Conservation (phyloP, 2,329 filamentous ascomycete genomes). For the Sphaerulina vaccinii region DNA sequence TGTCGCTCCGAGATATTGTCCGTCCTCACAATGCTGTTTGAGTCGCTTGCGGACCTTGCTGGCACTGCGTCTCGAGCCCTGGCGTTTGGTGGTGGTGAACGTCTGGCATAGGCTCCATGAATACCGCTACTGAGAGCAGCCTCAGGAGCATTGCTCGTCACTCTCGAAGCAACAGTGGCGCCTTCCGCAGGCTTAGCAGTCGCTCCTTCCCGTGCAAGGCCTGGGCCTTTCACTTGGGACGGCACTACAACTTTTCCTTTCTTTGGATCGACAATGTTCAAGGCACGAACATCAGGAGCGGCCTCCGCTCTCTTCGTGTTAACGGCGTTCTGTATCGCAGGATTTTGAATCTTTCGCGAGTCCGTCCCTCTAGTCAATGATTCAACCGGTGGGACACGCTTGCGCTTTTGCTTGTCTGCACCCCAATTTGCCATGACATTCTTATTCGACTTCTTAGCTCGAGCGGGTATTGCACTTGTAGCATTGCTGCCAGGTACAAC, state of each 20-base stretch:
- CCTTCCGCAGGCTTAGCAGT: neutral
- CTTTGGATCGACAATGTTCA: conserved; percentile 33
- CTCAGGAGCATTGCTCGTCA: neutral
- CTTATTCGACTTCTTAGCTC: conserved; percentile 12
- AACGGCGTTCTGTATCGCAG: conserved; percentile 26
- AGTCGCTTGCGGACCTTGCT: too few relatives aligned
- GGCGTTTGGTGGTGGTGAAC: conserved; percentile 12
- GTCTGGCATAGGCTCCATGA: conserved; percentile 13
- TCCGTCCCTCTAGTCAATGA: conserved; percentile 8
- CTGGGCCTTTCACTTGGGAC: neutral
- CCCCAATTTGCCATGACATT: conserved; percentile 22
- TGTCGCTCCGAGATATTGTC: neutral
- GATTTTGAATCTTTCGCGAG: conserved; percentile 23
- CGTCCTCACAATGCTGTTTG: neutral
- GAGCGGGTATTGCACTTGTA: neutral
- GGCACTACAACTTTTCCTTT: conserved; percentile 28
- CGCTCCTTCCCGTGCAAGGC: neutral
- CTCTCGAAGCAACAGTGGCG: neutral
- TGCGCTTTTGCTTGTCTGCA: conserved; percentile 17
- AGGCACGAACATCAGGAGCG: conserved; percentile 29
- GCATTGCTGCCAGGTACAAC: conserved; percentile 8
- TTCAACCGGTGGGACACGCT: conserved; percentile 27
- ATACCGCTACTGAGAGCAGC: neutral
- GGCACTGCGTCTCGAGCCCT: neutral
- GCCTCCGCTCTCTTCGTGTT: conserved; percentile 32